Percentiles rank a stretch among this genome's conserved stretches.
phyloP scores from a whole-genome alignment of 805 yeast genomes.

The Barnettozyma pratensis region DNA sequence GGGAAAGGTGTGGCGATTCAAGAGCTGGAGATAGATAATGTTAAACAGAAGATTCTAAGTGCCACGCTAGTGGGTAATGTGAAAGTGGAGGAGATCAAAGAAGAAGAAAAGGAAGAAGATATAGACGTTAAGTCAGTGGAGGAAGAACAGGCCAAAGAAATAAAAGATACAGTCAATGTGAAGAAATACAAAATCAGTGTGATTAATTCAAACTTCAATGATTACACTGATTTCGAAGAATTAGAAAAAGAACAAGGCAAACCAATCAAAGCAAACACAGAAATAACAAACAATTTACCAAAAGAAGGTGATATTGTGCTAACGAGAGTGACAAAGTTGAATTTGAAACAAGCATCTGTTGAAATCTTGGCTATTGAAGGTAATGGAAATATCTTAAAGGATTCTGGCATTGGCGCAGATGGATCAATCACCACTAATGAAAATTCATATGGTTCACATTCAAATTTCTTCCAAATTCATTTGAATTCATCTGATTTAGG shows the following conservation, averaged over 20 bases:
- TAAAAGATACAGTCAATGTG: slow-evolving; percentile 12
- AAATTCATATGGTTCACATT: slow-evolving; percentile 54
- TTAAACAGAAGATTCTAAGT: slow-evolving; percentile 37
- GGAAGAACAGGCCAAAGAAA: slow-evolving; percentile 2
- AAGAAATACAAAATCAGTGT: slow-evolving; percentile 27
- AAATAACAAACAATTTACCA: slow-evolving; percentile 51
- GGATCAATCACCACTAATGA: slow-evolving; percentile 36
- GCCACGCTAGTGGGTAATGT: slow-evolving; percentile 65
- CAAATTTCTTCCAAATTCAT: slow-evolving; percentile 36
- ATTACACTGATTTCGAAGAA: slow-evolving; percentile 10
- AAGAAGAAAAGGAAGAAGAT: slow-evolving; percentile 13
- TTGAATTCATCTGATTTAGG: slow-evolving; percentile 67
- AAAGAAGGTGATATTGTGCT: slow-evolving; percentile 80
- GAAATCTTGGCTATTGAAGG: slow-evolving; percentile 72
- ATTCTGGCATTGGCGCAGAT: slow-evolving; percentile 62
- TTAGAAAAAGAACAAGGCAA: slow-evolving; percentile 1
- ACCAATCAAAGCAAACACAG: slow-evolving; percentile 2
- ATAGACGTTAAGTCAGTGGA: slow-evolving; percentile 10
- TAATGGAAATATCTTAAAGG: slow-evolving; percentile 49
- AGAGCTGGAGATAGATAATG: slow-evolving; percentile 36
- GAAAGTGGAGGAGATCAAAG: slow-evolving; percentile 20
- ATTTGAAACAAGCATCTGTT: slow-evolving; percentile 65
- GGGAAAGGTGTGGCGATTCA: slow-evolving; percentile 63
- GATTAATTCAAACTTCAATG: slow-evolving; percentile 14
- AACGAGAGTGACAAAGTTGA: slow-evolving; percentile 64